Evolutionary conservation across 2,329 filamentous ascomycete genomes (phyloP), one percentile per base, ranked within the genome.

Genomic region (Alternaria rosae): DNA sequence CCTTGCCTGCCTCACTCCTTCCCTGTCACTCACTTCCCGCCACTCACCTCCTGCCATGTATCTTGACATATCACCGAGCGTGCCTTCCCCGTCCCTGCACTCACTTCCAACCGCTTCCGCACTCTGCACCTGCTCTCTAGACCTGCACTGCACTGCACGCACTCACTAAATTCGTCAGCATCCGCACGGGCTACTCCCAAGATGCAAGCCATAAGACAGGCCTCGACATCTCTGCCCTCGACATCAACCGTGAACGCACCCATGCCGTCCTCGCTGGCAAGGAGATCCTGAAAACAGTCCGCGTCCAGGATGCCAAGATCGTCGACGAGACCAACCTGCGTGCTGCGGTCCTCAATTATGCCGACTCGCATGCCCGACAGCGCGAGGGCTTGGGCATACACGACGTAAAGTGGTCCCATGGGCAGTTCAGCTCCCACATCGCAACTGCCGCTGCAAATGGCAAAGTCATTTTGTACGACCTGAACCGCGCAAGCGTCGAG

Each of bases 321-420:
- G 83, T 84, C 57, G 88, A 90, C 74, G 87, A 89, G 65, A 84
- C 87, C 76, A 89, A 90, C 73, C 82, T 90, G 65, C 86, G 87
- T 62, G 83, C 86, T 66, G 84, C 86, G 30, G 86, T 89, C 67
- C 84, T 86, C 70, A 85, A 85, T 67, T 86, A 85, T 73, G 83
- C 86, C 35, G 84, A 84, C 59, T 73, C 79, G 38, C 79, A 80
- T 21, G 78, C 79, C 21, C 82, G 85, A 43, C 82, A 87, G 73
- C 85, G 86, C 65, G 85, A 88, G 62, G 86, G 86, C 62, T 81
- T 89, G 65, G 86, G 87, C 56, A 87, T 89, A 66, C 87, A 86
- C 64, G 88, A 90, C 76, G 88, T 90, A 28, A 89, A 89, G 66
- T 90, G 88, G 88, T 89, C 88, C 54, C 87, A 89, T 78, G 85